These are phyloP conservation scores for Aspergillus quadricinctus DNA, from an alignment of 2,329 filamentous ascomycete species.

Conservation along the genomic window DNA sequence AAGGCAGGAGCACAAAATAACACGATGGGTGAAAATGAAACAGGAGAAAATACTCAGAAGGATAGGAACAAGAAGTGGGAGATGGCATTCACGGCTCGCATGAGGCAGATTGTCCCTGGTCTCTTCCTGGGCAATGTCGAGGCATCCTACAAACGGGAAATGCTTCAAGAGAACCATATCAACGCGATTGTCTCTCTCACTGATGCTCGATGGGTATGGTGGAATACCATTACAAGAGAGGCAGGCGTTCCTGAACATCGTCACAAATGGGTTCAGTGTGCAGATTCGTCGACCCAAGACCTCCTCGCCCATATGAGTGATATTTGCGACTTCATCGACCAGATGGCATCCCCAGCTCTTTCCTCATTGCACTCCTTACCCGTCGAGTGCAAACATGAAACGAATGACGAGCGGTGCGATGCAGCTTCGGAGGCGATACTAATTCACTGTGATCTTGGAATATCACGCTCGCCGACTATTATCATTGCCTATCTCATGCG, in stretches of 20 bases:
- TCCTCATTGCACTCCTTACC: constrained; percentile 2
- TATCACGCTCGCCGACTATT: constrained; percentile 23
- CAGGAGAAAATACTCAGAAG: not conserved
- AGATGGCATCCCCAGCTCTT: constrained; percentile 17
- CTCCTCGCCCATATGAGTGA: constrained; percentile 22
- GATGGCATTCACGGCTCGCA: constrained; percentile 12
- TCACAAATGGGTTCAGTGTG: constrained; percentile 26
- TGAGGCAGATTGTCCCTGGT: constrained; percentile 23
- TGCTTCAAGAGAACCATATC: constrained; percentile 20
- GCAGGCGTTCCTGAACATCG: constrained; percentile 19
- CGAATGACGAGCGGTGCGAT: not conserved
- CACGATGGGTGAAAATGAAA: not conserved
- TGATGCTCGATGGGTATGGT: constrained; percentile 20
- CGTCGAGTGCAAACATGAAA: not conserved
- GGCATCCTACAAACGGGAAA: constrained; percentile 16
- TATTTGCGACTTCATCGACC: constrained; percentile 24
- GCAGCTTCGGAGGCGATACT: constrained; percentile 8
- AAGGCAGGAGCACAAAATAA: no score
- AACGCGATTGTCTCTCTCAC: constrained; percentile 22
- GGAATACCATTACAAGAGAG: constrained; percentile 15
- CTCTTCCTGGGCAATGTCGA: constrained; percentile 23
- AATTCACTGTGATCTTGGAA: constrained; percentile 21
- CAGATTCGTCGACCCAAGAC: constrained; percentile 26
- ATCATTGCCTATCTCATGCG: constrained; percentile 26
- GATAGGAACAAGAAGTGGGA: constrained; percentile 17